phyloP scores from a whole-genome alignment of 2,329 filamentous ascomycete species.

The Neofusicoccum umdonicola region DNA sequence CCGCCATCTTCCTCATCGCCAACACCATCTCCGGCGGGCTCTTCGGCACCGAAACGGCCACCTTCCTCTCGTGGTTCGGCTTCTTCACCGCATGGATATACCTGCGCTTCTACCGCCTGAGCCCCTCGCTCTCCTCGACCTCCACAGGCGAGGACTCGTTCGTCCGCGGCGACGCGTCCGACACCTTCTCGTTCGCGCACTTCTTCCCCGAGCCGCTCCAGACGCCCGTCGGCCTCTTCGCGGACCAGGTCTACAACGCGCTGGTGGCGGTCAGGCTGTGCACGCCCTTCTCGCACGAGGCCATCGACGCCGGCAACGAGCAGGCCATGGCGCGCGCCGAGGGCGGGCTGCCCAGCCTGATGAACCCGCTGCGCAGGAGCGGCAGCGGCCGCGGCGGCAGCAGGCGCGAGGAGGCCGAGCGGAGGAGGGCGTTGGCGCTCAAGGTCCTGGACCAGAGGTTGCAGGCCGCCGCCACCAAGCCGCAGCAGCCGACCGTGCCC shows the following conservation, averaged over 20 bases:
- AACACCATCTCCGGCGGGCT: constrained; percentile 65
- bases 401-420: constrained; percentile 86
- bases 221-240: constrained; percentile 70
- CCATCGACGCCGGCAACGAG: constrained; percentile 70
- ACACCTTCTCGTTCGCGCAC: constrained; percentile 92
- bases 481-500: constrained; percentile 30
- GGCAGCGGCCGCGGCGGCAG: constrained; percentile 47
- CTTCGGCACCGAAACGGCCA: constrained; percentile 69
- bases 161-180: constrained; percentile 86
- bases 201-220: constrained; percentile 89
- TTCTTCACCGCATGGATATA: constrained; percentile 92
- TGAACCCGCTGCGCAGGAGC: constrained; percentile 47
- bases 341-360: constrained; percentile 58
- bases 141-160: constrained; percentile 51
- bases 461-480: constrained; percentile 69
- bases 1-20: constrained; percentile 70
- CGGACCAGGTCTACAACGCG: constrained; percentile 70
- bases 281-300: constrained; percentile 79
- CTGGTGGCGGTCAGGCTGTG: constrained; percentile 76
- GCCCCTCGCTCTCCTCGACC: constrained; percentile 56
- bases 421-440: constrained; percentile 81
- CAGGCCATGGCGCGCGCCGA: constrained; percentile 66
- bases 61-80: constrained; percentile 76
- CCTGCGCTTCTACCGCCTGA: constrained; percentile 86
- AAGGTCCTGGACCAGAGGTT: constrained; percentile 90